phyloP scores from a whole-genome alignment of 2,329 filamentous ascomycete species.

The Elsinoe batatas region DNA sequence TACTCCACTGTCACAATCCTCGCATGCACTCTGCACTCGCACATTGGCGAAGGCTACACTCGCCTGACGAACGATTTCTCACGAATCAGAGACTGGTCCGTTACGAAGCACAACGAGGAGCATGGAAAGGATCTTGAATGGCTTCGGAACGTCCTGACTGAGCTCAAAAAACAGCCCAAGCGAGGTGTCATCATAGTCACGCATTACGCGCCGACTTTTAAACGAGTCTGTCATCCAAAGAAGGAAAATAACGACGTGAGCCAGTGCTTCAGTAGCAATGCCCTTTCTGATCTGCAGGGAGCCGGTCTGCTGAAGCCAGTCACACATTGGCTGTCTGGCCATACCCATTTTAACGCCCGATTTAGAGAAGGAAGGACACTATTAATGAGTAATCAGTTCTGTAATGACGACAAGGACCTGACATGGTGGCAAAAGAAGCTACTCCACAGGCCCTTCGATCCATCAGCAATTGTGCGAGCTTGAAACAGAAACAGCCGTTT shows the following conservation, averaged over 20 bases:
- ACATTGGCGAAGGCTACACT: conserved; percentile 31
- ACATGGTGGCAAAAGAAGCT: conserved; percentile 19
- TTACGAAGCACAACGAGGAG: conserved; percentile 38
- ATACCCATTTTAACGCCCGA: conserved; percentile 35
- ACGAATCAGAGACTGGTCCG: conserved; percentile 42
- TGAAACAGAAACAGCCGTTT: not conserved
- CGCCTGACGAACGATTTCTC: conserved; percentile 40
- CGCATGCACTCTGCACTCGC: conserved; percentile 48
- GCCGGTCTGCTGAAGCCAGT: conserved; percentile 16
- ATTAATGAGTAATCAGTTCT: not conserved
- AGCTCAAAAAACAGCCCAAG: not conserved
- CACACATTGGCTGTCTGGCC: conserved; percentile 39
- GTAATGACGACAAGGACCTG: conserved; percentile 19
- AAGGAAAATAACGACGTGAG: conserved; percentile 37
- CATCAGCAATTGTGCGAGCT: conserved; percentile 11
- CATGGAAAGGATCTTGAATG: conserved; percentile 41
- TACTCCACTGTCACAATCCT: conserved; percentile 38
- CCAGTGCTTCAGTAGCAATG: conserved; percentile 44
- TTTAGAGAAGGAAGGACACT: conserved; percentile 24
- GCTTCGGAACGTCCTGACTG: conserved; percentile 35
- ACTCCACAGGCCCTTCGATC: conserved; percentile 18
- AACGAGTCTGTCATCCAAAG: conserved; percentile 39
- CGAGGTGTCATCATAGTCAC: conserved; percentile 35
- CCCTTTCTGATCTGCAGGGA: conserved; percentile 21
- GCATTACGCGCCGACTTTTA: conserved; percentile 46